Evolutionary conservation across 179 eudicot genomes (phyloP).

Genomic region (Carnegiea gigantea): DNA sequence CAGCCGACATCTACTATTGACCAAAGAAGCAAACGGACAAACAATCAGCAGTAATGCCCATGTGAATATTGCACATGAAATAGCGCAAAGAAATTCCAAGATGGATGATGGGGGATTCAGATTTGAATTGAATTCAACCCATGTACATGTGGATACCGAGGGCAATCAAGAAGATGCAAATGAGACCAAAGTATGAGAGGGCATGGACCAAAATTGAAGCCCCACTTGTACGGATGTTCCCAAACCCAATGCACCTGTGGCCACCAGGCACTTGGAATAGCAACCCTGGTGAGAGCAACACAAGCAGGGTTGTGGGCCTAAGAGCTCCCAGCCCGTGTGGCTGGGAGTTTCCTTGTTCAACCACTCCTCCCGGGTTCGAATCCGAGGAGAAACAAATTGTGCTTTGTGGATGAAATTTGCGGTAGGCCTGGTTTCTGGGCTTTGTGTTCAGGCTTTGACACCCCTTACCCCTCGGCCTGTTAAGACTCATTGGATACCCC

Average conservation of each 20-base stretch:
- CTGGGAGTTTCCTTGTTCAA: no score
- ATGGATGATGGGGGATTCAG: neutral
- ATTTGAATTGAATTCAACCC: slow-evolving; percentile 15
- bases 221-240: slow-evolving; percentile 67
- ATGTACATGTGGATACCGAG: slow-evolving; percentile 60
- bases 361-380: no score
- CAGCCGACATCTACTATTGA: neutral
- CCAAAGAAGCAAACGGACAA: neutral
- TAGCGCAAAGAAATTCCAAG: neutral
- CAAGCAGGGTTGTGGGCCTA: slow-evolving; percentile 69
- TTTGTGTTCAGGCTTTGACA: no score
- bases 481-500: no score
- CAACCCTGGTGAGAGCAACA: slow-evolving; percentile 69
- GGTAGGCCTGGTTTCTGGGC: no score
- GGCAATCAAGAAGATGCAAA: slow-evolving; percentile 73
- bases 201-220: slow-evolving; percentile 70
- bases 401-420: no score
- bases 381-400: no score
- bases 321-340: no score
- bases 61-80: neutral
- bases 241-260: slow-evolving; percentile 56
- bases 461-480: no score
- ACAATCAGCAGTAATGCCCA: neutral
- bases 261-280: slow-evolving; percentile 76
- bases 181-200: slow-evolving; percentile 55